Conservation (phyloP, 352 stramenopile species). For the Globisporangium abappressorium region DNA sequence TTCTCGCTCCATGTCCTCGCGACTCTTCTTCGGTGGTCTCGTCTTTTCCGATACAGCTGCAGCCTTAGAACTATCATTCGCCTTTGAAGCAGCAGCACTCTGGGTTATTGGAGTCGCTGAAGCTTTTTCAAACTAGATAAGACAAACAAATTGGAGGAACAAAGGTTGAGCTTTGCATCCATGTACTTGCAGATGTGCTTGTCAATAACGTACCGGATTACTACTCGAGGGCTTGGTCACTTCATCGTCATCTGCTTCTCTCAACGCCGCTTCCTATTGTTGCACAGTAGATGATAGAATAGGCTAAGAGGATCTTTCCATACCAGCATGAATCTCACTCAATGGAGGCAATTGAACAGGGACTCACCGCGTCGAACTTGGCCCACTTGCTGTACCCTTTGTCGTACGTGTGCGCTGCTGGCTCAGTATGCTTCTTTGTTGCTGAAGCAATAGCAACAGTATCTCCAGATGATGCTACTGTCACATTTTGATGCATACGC, state of each 20-base stretch:
- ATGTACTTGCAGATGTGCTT: not conserved
- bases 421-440: slow-evolving; percentile 27
- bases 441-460: not conserved
- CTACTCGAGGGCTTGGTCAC: not conserved
- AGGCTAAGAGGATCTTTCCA: not conserved
- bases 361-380: slow-evolving; percentile 80
- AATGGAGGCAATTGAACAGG: not conserved
- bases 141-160: not conserved
- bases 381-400: slow-evolving; percentile 91
- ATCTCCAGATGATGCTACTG: not conserved
- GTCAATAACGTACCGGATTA: not conserved
- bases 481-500: slow-evolving; percentile 15
- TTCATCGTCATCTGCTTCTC: slow-evolving; percentile 35
- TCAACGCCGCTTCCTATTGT: slow-evolving; percentile 43
- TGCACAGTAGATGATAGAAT: not conserved
- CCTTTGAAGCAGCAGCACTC: not conserved
- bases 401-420: slow-evolving; percentile 81
- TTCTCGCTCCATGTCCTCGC: slow-evolving; percentile 77
- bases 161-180: not conserved
- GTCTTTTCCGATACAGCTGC: not conserved
- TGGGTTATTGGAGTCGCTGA: not conserved
- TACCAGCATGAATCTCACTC: not conserved
- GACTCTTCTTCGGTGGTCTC: slow-evolving; percentile 19
- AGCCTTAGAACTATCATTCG: not conserved
- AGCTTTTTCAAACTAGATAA: not conserved